Percentiles rank a stretch among this genome's conserved stretches.
phyloP scores from a whole-genome alignment of 2,329 filamentous ascomycete species.

The Paecilomyces fulvus region DNA sequence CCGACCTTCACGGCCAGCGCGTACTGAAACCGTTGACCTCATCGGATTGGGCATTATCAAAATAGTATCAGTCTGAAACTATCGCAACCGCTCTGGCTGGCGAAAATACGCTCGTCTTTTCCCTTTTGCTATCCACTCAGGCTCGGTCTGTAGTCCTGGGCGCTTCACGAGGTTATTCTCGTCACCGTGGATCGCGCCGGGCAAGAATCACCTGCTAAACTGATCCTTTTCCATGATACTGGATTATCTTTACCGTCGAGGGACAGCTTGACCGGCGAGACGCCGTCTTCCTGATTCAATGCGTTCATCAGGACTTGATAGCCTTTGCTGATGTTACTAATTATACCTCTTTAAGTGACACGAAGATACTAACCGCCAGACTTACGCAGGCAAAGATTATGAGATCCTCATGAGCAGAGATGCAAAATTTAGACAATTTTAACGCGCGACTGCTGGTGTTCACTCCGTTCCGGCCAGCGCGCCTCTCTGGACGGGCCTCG shows the following conservation, averaged over 20 bases:
- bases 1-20: slow-evolving; percentile 16
- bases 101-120: slow-evolving; percentile 2
- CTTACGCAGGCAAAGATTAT: slow-evolving; percentile 12
- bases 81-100: slow-evolving; percentile 6
- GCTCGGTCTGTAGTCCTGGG: neutral
- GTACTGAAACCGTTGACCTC: slow-evolving; percentile 13
- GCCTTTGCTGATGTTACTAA: slow-evolving; percentile 15
- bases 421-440: slow-evolving; percentile 32
- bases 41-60: slow-evolving; percentile 14
- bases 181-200: neutral
- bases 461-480: slow-evolving; percentile 15
- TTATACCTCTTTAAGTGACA: slow-evolving; percentile 13
- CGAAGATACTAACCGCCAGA: neutral
- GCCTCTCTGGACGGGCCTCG: neutral
- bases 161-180: neutral
- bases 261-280: neutral
- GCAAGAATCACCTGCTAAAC: neutral
- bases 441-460: slow-evolving; percentile 29
- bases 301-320: neutral
- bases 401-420: slow-evolving; percentile 11
- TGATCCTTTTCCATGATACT: neutral
- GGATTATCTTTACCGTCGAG: slow-evolving; percentile 4
- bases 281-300: neutral
- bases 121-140: slow-evolving; percentile 1
- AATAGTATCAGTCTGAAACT: slow-evolving; percentile 14